Conservation (phyloP, 179 eudicot genomes). For the Carnegiea gigantea region DNA sequence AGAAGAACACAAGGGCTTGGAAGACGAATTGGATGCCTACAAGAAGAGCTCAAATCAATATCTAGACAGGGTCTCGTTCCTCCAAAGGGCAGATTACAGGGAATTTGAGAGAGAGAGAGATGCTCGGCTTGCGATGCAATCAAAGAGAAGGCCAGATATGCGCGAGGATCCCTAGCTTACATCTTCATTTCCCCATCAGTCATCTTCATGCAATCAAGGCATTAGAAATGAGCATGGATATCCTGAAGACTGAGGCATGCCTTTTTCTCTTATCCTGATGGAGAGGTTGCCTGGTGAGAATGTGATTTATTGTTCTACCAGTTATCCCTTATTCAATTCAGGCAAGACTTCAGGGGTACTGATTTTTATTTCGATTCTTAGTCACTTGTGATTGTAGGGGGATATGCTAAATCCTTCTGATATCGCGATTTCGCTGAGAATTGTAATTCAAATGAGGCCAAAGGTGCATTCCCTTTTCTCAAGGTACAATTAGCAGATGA, state of each 20-base stretch:
- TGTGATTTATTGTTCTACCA: too few relatives aligned
- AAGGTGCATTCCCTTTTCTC: not conserved
- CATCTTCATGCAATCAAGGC: not conserved
- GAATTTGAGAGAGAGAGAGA: conserved; percentile 92
- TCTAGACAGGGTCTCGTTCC: conserved; percentile 74
- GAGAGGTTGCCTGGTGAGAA: too few relatives aligned
- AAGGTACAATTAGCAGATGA: not conserved
- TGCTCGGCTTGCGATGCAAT: conserved; percentile 71
- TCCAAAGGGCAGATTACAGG: conserved; percentile 77
- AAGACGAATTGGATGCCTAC: conserved; percentile 83
- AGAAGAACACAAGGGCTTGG: conserved; percentile 80
- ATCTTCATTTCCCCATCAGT: not conserved
- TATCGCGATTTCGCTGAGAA: not conserved
- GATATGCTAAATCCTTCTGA: not conserved
- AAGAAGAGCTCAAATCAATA: conserved; percentile 96
- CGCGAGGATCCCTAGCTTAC: conserved; percentile 45
- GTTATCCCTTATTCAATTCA: too few relatives aligned
- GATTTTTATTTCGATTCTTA: not conserved
- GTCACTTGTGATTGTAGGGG: not conserved
- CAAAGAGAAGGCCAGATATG: conserved; percentile 75
- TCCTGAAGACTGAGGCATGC: too few relatives aligned
- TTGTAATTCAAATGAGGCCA: not conserved
- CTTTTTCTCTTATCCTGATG: too few relatives aligned
- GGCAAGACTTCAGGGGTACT: not conserved
- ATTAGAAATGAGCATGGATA: not conserved